Evolutionary conservation across 345 rosid genomes (phyloP), one percentile per base, ranked within the genome.

Genomic region (Eucalyptus caleyi): DNA sequence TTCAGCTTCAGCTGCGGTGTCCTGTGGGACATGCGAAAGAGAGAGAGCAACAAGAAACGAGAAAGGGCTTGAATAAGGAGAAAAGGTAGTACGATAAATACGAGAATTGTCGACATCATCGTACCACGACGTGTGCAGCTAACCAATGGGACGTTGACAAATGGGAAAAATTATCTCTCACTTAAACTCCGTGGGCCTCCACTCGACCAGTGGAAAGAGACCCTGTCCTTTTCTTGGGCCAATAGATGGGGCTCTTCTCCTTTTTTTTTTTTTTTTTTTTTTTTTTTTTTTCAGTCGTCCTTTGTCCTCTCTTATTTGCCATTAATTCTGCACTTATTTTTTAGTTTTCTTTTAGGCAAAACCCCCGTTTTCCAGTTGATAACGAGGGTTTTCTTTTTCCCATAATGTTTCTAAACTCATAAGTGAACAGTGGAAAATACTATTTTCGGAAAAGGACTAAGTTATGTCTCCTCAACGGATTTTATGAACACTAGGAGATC

Each of bases 31-130:
- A 23, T 40, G 85, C 85, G 47, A 77, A 40, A 34, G 82, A 77
- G 47, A 11, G 47, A 62, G 69, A 30, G 69, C 77, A n/a, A 34
- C 77, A 9, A 65, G 77, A 65, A 65, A 65, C 40, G 77, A 65
- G 16, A 15, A n/a, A 2, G 21, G 21, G 21, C 9, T 8, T 7
- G 37, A n/a, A 65, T 15, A n/a, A 3, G 37, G 3, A 2, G 1
- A n/a, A n/a, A 65, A 8, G 77, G 77, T 16, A 0, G 77, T 65
- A n/a, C 77, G 40, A 65, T 65, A 65, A 65, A 65, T n/a, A 8
- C 16, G 77, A 18, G 77, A 65, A n/a, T 60, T 42, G 88, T 87
- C 53, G 88, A 87, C 88, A 59, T 87, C 88, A 59, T 87, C 88
- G 88, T 87, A 87, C 77, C 69, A 24, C 13, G 88, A 56, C 37